Evolutionary conservation across 1,139 yeast species (phyloP), one percentile per base, ranked within the genome.

Genomic region (Nakaseomyces kungkrabaensis): DNA sequence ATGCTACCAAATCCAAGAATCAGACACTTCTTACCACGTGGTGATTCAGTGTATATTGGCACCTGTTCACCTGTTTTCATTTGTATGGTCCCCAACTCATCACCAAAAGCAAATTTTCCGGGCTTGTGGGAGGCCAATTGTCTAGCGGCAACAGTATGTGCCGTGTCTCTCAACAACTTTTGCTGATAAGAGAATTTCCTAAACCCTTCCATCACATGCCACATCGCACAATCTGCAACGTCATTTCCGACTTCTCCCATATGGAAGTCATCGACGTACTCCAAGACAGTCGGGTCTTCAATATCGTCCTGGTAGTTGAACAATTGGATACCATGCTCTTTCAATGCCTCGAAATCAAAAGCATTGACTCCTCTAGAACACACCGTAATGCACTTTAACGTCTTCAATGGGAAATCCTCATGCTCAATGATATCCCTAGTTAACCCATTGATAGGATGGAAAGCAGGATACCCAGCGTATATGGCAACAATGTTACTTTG

Each of bases 191-290:
- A 78, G 76, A 40, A 76, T 58, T 43, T 75, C 55, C 96, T 72
- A 66, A 82, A 84, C 11, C 84, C 76, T 41, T 79, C 76, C 53
- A 87, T 66, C 0, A 87, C 69, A 59, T 82, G 79, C 71, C 78
- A 82, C 53, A 86, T 67, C 0, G 81, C 94, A 52, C 83, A 72
- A 57, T 88, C 96, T 1, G 95, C 94, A n/a, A 87, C 96, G 10
- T 87, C 85, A 46, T 63, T 63, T 6, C 67, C 63, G 2, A 63
- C 65, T 43, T 54, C 55, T 9, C 56, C 56, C n/a, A 38, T 38
- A 32, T 52, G 38, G 40, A 56, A 54, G 7, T 38, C 46, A 7
- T 52, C 46, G 13, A 43, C 31, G 38, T 34, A 36, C 11, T 34
- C 34, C 4, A 41, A 50, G 26, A 46, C 46, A 24, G 37, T 46